phyloP scores from a whole-genome alignment of 2,329 filamentous ascomycete species.

The Calycina herbarum region DNA sequence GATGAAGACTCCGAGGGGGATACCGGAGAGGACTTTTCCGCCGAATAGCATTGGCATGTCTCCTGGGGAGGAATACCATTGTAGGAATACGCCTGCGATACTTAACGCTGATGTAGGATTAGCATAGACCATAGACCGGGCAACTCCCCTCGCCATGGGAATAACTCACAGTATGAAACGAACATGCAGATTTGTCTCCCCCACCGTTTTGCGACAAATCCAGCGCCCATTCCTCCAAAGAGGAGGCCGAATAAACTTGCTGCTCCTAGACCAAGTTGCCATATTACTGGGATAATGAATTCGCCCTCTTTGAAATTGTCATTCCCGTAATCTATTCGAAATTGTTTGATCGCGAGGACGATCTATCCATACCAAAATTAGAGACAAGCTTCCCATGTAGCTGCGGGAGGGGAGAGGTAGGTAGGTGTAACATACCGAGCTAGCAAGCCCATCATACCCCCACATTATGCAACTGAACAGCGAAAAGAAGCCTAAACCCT shows the following conservation, averaged over 20 bases:
- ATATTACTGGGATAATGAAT: slow-evolving; percentile 25
- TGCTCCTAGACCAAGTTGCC: slow-evolving; percentile 25
- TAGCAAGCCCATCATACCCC: slow-evolving; percentile 31
- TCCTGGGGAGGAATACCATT: slow-evolving; percentile 23
- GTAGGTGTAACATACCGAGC: slow-evolving; percentile 18
- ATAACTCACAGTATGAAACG: slow-evolving; percentile 21
- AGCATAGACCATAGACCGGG: background rate
- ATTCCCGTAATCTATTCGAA: slow-evolving; percentile 26
- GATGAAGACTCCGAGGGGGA: slow-evolving; percentile 53
- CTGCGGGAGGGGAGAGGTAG: no score
- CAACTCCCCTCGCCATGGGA: background rate
- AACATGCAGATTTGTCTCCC: slow-evolving; percentile 27
- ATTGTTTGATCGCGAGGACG: slow-evolving; percentile 26
- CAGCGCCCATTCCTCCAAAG: slow-evolving; percentile 23
- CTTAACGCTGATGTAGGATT: slow-evolving; percentile 19
- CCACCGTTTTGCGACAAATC: slow-evolving; percentile 23
- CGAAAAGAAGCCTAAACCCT: slow-evolving; percentile 20
- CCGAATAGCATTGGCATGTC: slow-evolving; percentile 39
- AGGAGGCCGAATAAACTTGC: slow-evolving; percentile 24
- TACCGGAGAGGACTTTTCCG: slow-evolving; percentile 48
- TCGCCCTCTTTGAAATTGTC: slow-evolving; percentile 16
- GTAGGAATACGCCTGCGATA: slow-evolving; percentile 26
- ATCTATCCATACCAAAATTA: slow-evolving; percentile 20
- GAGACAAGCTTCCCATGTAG: background rate
- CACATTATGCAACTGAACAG: slow-evolving; percentile 30